Evolutionary conservation across 192 early-diverging fungal species (phyloP), one percentile per base, ranked within the genome.

Genomic region (Entophlyctis luteolus): DNA sequence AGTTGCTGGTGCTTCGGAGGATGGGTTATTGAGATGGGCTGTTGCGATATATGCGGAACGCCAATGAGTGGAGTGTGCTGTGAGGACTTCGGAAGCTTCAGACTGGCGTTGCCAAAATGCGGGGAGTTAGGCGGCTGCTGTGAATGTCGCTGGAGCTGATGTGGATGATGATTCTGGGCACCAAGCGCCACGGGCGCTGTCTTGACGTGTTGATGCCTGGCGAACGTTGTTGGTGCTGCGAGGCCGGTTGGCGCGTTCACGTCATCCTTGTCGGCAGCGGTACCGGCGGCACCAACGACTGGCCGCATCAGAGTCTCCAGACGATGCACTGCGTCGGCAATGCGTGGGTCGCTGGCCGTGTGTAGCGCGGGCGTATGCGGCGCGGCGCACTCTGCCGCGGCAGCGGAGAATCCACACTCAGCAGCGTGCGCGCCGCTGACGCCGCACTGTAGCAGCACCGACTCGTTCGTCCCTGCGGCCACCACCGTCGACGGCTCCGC

Each of bases 271-370:
- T n/a, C n/a, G n/a, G 50, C 50, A 28, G 25, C 22, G 14, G 14
- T 27, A 53, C 22, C 1, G 37, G 34, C 37, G 2, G 29, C 27
- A 36, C 27, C n/a, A 28, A 8, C 22, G 4, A 20, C 23, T 56
- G 55, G 55, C n/a, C 32, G 55, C 55, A 56, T 56, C 1, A 56
- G 31, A 12, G 55, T 34, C 20, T 56, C 55, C 23, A 56, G 29
- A 6, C 55, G 18, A 32, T 56, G 18, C 4, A 56, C 55, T 22
- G 55, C 55, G 14, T 20, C n/a, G 6, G 55, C 35, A 56, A 56
- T 56, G 0, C 55, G 20, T 29, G 55, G 55, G 33, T 56, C 55
- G 38, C 23, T 25, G 38, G 18, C 3, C 5, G 12, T 23, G 20
- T 18, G 20, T 18, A 14, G 14, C 1, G 52, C n/a, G 27, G 52